Base-by-base conservation (phyloP, 2,329 filamentous ascomycete genomes). In the Aspergillaceae sp. region DNA sequence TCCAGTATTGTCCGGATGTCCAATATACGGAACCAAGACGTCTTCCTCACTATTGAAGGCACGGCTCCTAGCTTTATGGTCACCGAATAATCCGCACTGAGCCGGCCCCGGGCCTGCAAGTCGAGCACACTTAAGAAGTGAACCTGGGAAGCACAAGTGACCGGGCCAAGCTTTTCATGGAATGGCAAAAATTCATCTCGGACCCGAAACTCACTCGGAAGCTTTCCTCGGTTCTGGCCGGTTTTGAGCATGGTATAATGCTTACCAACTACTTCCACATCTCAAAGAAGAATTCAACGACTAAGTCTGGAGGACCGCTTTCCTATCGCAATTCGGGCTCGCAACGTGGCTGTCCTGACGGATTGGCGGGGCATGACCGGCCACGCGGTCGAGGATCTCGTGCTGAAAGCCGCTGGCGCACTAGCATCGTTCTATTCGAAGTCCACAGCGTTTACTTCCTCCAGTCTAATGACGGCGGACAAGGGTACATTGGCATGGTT, bases 211-310 rank as follows among this genome's bases (percentile, higher is more conserved):
- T 84, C 3, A 77, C 80, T 51, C 72, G 76, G 36, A 75, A 79
- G 11, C 81, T 84, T 53, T 73, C 77, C 2, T 75, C 73, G 4
- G 70, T 79, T 44, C 75, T 84, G 44, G 69, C 79, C 32, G 65
- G 79, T 40, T 68, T 77, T 32, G 73, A 75, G 26, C 61, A 76
- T 0, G 78, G 78, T 1, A 72, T 73, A 45, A 57, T 80, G 48
- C 76, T 84, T 51, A 76, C 75, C 0, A 80, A 77, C 2, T 80
- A 76, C 0, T 84, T 78, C 54, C 83, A 80, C 55, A 81, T 81
- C 7, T 76, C 75, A 63, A 74, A 40, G 69, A 66, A 0, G 79
- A 84, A 56, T 84, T 74, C 54, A 56, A 74, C 3, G 70, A 69
- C 50, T 68, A 1, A 50, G 57, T 27, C 40, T 61, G 1, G 56